Conservation (phyloP, 2,329 filamentous ascomycete genomes). For the Trichophyton rubrum region DNA sequence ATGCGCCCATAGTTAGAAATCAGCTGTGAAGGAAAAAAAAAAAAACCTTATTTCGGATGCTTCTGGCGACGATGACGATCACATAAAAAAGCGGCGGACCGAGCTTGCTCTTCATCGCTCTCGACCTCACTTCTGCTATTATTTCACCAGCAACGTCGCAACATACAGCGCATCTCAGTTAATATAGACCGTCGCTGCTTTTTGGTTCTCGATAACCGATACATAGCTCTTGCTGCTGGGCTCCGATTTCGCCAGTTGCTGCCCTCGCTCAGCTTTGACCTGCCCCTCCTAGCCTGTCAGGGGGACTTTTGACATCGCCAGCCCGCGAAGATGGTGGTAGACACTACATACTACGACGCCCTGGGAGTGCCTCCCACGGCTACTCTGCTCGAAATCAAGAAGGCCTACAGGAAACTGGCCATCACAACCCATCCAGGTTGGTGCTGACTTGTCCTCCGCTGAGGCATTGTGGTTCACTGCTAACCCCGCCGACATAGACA, state of each 20-base stretch:
- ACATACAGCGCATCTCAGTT: neutral
- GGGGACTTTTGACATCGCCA: neutral
- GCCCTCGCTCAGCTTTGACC: neutral
- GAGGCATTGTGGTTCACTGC: constrained; percentile 9
- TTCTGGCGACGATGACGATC: neutral
- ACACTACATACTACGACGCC: constrained; percentile 79
- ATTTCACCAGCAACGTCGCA: neutral
- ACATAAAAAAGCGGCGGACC: neutral
- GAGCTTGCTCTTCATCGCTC: neutral
- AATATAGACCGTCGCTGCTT: neutral
- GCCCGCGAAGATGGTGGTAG: constrained; percentile 56
- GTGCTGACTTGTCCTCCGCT: constrained; percentile 12
- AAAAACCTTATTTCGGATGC: neutral
- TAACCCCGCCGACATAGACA: constrained; percentile 48
- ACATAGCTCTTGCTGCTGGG: neutral
- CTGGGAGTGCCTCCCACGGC: constrained; percentile 75
- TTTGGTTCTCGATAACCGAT: neutral
- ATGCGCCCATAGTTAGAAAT: neutral
- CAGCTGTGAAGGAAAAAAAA: neutral
- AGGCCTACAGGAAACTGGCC: constrained; percentile 87
- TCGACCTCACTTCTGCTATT: neutral
- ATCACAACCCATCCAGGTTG: constrained; percentile 82
- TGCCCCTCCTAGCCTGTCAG: neutral
- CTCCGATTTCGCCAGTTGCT: neutral
- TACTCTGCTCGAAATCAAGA: constrained; percentile 87